A percentile compares a stretch with the other conserved stretches of the same genome.
Conservation (phyloP, 148 eudicot species). For the Silene conica region DNA sequence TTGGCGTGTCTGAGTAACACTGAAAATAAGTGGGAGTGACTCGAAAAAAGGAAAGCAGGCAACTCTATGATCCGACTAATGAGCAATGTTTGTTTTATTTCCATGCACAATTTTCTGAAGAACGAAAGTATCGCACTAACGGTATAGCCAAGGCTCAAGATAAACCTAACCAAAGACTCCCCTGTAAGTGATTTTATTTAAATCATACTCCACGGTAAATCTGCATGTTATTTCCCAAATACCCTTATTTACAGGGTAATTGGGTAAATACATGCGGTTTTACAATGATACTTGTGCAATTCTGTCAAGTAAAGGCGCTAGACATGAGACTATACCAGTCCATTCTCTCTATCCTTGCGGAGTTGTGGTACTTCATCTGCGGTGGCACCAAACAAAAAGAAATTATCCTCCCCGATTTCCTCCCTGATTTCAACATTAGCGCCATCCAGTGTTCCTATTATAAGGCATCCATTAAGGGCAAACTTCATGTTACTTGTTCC, state of each 20-base stretch:
- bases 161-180: not conserved
- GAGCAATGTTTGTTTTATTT: not conserved
- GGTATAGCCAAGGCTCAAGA: not conserved
- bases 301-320: not conserved
- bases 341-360: slow-evolving; percentile 88
- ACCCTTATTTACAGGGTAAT: not conserved
- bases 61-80: not conserved
- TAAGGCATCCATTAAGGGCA: slow-evolving; percentile 95
- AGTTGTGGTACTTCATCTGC: slow-evolving; percentile 89
- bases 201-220: not conserved
- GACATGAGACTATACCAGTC: slow-evolving; percentile 48
- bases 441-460: slow-evolving; percentile 93
- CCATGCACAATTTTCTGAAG: not conserved
- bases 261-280: not conserved
- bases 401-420: slow-evolving; percentile 86
- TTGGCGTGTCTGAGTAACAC: too few species aligned
- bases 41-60: not conserved
- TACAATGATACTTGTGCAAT: not conserved
- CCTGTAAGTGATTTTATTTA: not conserved
- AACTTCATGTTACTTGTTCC: slow-evolving; percentile 99
- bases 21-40: not conserved
- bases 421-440: slow-evolving; percentile 97
- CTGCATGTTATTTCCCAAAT: too few species aligned
- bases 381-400: slow-evolving; percentile 96
- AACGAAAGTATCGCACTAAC: not conserved